phyloP scores from a whole-genome alignment of 805 yeast genomes.

The Saccharomycopsis synnaedendra region DNA sequence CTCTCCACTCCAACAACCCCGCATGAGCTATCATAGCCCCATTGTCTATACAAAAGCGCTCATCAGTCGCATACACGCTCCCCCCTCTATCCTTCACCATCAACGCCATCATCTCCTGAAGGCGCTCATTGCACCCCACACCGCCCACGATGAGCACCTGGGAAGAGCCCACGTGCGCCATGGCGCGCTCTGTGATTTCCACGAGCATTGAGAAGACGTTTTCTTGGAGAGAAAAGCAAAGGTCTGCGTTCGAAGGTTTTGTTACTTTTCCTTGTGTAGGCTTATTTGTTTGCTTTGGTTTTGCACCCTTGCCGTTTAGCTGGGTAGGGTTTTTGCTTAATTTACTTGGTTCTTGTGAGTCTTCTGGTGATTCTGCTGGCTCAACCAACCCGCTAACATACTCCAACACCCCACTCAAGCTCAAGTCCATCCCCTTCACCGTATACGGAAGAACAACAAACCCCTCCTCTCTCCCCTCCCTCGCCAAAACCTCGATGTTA shows the following conservation, averaged over 20 bases:
- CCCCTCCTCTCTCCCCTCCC: constrained; percentile 36
- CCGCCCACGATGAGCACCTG: constrained; percentile 96
- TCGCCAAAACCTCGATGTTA: constrained; percentile 91
- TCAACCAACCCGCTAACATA: constrained; percentile 45
- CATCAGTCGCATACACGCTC: constrained; percentile 88
- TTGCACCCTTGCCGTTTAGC: too few relatives aligned
- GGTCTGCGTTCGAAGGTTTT: constrained; percentile 41
- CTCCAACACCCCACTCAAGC: constrained; percentile 92
- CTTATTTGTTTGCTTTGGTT: too few relatives aligned
- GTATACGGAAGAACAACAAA: constrained; percentile 83
- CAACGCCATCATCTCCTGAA: constrained; percentile 93
- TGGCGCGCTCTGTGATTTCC: constrained; percentile 94
- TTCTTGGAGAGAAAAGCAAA: constrained; percentile 90
- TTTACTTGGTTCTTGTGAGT: too few relatives aligned
- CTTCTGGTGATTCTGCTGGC: too few relatives aligned
- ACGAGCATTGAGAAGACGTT: constrained; percentile 91
- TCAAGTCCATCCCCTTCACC: constrained; percentile 96
- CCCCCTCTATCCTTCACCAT: constrained; percentile 91
- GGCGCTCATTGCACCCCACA: constrained; percentile 87
- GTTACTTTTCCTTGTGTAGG: constrained; percentile 33
- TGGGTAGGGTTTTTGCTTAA: too few relatives aligned
- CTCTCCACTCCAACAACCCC: constrained; percentile 75
- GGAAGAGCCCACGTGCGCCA: constrained; percentile 89
- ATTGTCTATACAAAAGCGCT: constrained; percentile 92
- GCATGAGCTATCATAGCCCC: constrained; percentile 99